Percentiles rank a stretch among this genome's conserved stretches.
Conservation (phyloP, 2,329 filamentous ascomycete genomes). For the Mycosphaerella sp. region DNA sequence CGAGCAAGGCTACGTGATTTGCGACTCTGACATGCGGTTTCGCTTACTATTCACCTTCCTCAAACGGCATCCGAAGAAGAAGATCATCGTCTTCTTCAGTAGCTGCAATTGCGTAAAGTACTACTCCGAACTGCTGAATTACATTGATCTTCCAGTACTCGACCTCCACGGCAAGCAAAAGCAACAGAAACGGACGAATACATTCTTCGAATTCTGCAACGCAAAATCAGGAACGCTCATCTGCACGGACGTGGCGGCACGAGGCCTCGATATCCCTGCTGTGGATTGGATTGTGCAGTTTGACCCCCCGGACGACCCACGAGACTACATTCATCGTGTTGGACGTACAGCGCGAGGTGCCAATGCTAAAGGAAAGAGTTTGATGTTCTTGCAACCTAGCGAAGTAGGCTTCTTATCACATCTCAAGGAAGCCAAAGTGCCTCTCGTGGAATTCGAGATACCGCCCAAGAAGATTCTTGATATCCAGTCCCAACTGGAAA, state of each 20-base stretch:
- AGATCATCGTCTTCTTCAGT: slow-evolving; percentile 95
- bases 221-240: slow-evolving; percentile 81
- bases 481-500: slow-evolving; percentile 77
- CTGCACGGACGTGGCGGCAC: slow-evolving; percentile 91
- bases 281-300: slow-evolving; percentile 98
- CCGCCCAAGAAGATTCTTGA: slow-evolving; percentile 82
- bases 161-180: slow-evolving; percentile 94
- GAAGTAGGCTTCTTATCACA: slow-evolving; percentile 91
- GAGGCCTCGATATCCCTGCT: slow-evolving; percentile 89
- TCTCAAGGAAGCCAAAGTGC: slow-evolving; percentile 84
- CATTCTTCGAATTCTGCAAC: slow-evolving; percentile 94
- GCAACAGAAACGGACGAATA: slow-evolving; percentile 97
- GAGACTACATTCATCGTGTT: slow-evolving; percentile 92
- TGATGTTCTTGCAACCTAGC: slow-evolving; percentile 88
- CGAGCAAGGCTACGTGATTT: slow-evolving; percentile 93
- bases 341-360: slow-evolving; percentile 86
- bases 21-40: slow-evolving; percentile 90
- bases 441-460: slow-evolving; percentile 94
- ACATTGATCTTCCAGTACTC: slow-evolving; percentile 87
- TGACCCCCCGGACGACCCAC: slow-evolving; percentile 56
- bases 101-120: slow-evolving; percentile 82
- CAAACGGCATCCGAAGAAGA: slow-evolving; percentile 87
- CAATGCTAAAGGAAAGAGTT: slow-evolving; percentile 74
- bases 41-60: slow-evolving; percentile 90
- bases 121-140: slow-evolving; percentile 91